Base-by-base conservation (phyloP, 2,329 filamentous ascomycete genomes). In the Botrytis hyacinthi region DNA sequence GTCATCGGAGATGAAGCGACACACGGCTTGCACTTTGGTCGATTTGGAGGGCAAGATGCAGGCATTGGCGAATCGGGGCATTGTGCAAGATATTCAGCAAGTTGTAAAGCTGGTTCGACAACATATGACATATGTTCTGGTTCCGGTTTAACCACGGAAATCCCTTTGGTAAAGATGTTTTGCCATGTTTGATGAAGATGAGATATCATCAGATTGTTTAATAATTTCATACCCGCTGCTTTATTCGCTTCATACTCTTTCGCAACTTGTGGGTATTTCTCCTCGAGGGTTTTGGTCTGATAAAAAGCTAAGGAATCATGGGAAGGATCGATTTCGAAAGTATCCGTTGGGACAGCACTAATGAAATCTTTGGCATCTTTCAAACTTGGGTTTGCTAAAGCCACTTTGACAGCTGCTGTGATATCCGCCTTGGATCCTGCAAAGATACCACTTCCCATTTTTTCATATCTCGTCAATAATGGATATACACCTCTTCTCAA, bases 111-210 rank as follows among this genome's bases (percentile, higher is more conserved):
- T 51, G 91, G 90, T 72, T 89, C 86, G 68, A 94, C 87, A 78
- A 97, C 86, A 26, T 89, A 86, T 1, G 92, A 92, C 57, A 92
- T 95, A 80, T 94, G 90, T 70, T 92, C 85, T 1, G 93, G 88
- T 32, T 92, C 86, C 0, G 95, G 94, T 81, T 97, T 95, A 61
- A 97, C 85, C 4, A 98, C 90, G 8, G 91, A 88, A 73, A 98
- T 91, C 44, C 96, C 95, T 57, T 88, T 86, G 1, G 88, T 85
- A 82, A 96, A 97, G 35, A 86, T 86, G 78, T 91, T 93, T 80
- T 97, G 94, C 89, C 96, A 98, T 18, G 90, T 92, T 71, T 87
- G 87, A 81, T 98, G 95, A 6, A 98, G 86, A 81, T 98, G 96
- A 3, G 91, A 88, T 79, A 93, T 95, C 80, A 98, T 93, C 74